Evolutionary conservation across 768 basidiomycete species (phyloP).

Genomic region (Calocybe cyanea): DNA sequence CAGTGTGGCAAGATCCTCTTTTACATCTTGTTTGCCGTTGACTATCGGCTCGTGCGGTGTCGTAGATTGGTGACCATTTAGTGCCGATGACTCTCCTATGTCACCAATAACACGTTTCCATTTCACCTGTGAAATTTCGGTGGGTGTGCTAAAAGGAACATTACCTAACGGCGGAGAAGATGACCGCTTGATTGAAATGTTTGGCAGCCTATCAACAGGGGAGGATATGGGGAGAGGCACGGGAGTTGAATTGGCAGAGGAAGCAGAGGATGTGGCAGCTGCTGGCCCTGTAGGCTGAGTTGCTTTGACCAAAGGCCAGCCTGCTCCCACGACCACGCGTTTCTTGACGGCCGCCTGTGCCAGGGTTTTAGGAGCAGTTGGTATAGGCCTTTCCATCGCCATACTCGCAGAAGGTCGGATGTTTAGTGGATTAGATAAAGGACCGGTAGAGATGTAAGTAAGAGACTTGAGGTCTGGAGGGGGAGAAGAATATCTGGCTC

Average conservation of each 20-base stretch:
- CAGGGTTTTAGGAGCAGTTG: conserved; percentile 22
- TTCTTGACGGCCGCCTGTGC: conserved; percentile 27
- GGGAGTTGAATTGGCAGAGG: conserved; percentile 14
- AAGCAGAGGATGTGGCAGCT: conserved; percentile 13
- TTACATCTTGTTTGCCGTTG: not conserved
- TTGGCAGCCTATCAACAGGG: conserved; percentile 14
- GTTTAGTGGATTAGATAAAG: conserved; percentile 49
- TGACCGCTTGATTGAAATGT: conserved; percentile 20
- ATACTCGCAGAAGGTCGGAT: conserved; percentile 44
- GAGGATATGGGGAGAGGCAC: conserved; percentile 15
- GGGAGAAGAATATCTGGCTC: conserved; percentile 15
- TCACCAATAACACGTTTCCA: conserved; percentile 27
- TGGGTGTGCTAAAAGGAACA: conserved; percentile 13
- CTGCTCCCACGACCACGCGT: conserved; percentile 42
- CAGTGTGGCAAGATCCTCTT: not conserved
- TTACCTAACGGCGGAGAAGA: conserved; percentile 21
- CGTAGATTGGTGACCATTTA: not conserved
- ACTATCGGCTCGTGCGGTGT: conserved; percentile 2
- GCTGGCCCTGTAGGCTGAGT: conserved; percentile 12
- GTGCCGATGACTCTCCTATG: not conserved
- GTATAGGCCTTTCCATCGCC: conserved; percentile 16
- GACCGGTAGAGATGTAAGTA: conserved; percentile 36
- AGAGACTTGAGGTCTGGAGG: conserved; percentile 34
- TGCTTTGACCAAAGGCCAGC: conserved; percentile 39
- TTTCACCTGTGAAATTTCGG: conserved; percentile 15